A percentile compares a stretch with the other conserved stretches of the same genome.
Evolutionary conservation across 2,329 filamentous ascomycete species (phyloP).

Genomic region (Bertia moriformis): DNA sequence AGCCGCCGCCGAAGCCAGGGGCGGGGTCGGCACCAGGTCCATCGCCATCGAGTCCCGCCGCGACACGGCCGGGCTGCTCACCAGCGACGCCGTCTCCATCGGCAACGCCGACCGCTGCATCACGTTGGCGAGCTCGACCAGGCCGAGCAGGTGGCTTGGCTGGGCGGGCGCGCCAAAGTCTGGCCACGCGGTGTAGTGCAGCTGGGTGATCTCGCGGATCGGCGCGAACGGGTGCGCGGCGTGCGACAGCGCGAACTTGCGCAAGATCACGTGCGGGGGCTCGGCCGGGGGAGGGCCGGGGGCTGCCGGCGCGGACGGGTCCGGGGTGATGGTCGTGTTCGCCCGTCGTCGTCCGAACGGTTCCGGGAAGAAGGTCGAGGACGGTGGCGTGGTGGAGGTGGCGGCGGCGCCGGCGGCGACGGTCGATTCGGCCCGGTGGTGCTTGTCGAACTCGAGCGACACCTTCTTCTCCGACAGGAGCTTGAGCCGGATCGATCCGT

Average conservation of each 20-base stretch:
- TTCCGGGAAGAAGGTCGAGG: not conserved
- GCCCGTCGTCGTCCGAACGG: conserved; percentile 19
- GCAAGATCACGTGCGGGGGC: conserved; percentile 63
- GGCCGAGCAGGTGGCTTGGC: conserved; percentile 68
- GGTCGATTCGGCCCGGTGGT: conserved; percentile 24
- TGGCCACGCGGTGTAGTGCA: conserved; percentile 93
- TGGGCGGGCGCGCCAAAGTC: conserved; percentile 90
- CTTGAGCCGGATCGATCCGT: conserved; percentile 63
- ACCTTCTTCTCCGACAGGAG: conserved; percentile 70
- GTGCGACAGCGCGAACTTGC: conserved; percentile 76
- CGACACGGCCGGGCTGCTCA: conserved; percentile 12
- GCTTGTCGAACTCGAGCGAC: conserved; percentile 54
- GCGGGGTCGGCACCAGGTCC: conserved; percentile 9
- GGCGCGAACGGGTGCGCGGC: conserved; percentile 64
- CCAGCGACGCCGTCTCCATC: conserved; percentile 24
- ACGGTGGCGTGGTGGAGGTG: too few relatives aligned
- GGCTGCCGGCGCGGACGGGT: conserved; percentile 15
- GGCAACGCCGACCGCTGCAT: conserved; percentile 47
- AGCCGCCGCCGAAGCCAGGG: conserved; percentile 14
- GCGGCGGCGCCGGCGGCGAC: too few relatives aligned
- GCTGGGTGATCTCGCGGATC: conserved; percentile 81
- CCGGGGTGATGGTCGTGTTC: conserved; percentile 33
- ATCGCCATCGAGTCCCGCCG: conserved; percentile 4
- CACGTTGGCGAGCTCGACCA: conserved; percentile 77
- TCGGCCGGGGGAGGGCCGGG: conserved; percentile 26